Conservation (phyloP, 148 eudicot species). For the Talinum fruticosum region DNA sequence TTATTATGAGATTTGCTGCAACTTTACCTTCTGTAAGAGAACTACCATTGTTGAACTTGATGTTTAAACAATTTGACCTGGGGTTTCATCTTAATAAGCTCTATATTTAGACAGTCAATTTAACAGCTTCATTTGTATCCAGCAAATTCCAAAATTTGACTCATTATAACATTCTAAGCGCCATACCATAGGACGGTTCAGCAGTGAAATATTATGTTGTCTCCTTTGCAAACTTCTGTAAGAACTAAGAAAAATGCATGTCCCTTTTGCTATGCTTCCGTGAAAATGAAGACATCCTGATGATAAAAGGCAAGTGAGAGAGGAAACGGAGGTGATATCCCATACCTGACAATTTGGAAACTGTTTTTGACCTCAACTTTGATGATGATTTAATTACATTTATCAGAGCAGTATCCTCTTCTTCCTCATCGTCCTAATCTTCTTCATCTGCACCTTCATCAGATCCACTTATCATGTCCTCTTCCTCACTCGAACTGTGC, state of each 20-base stretch:
- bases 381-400: slow-evolving; percentile 61
- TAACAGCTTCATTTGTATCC: not conserved
- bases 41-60: not conserved
- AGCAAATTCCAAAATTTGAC: not conserved
- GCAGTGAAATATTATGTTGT: not conserved
- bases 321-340: not conserved
- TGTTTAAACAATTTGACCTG: not conserved
- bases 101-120: not conserved
- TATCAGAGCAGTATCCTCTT: slow-evolving; percentile 76
- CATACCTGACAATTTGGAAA: slow-evolving; percentile 54
- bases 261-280: not conserved
- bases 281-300: not conserved
- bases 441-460: slow-evolving; percentile 73
- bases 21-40: not conserved
- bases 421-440: slow-evolving; percentile 57
- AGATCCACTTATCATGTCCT: slow-evolving; percentile 71
- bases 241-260: too few species aligned
- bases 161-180: not conserved
- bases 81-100: slow-evolving; percentile 10
- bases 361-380: slow-evolving; percentile 62
- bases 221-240: not conserved
- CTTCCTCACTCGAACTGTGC: slow-evolving; percentile 86
- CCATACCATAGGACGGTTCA: not conserved
- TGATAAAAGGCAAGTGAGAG: not conserved
- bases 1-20: too few species aligned